Conservation (phyloP, 306 rosid genomes). For the Calophaca sinica region DNA sequence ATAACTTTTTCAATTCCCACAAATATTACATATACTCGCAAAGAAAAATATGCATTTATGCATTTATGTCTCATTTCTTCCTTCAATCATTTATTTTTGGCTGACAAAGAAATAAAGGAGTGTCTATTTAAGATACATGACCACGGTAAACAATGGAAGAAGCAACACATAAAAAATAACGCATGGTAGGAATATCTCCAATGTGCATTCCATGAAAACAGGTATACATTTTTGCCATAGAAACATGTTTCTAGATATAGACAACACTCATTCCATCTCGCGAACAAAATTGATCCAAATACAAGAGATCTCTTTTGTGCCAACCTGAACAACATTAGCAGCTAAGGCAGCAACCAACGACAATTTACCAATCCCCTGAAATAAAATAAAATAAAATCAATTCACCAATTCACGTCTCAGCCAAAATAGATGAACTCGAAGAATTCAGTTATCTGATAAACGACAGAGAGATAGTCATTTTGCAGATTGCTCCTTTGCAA, state of each 20-base stretch:
- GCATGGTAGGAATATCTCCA: slow-evolving; percentile 11
- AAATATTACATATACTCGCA: not conserved
- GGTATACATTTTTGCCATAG: not conserved
- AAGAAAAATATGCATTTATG: not conserved
- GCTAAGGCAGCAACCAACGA: slow-evolving; percentile 90
- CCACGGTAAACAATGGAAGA: slow-evolving; percentile 2
- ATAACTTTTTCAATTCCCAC: too few species aligned
- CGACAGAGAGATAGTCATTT: slow-evolving; percentile 75
- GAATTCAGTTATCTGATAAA: slow-evolving; percentile 73
- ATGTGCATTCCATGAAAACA: not conserved
- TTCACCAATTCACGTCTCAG: not conserved
- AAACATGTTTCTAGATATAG: not conserved
- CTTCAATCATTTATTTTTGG: not conserved
- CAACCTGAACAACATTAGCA: slow-evolving; percentile 83
- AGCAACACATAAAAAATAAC: not conserved
- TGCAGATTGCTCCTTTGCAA: slow-evolving; percentile 57
- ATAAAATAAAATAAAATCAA: not conserved
- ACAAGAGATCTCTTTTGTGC: slow-evolving; percentile 79
- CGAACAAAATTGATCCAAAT: slow-evolving; percentile 27
- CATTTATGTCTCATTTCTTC: slow-evolving; percentile 1
- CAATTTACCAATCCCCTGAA: slow-evolving; percentile 80
- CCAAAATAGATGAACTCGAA: not conserved
- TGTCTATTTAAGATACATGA: not conserved
- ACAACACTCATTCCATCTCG: not conserved
- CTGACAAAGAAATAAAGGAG: not conserved